These are phyloP conservation scores for Blastobotrys apis DNA, from an alignment of 1,139 yeast genomes.

Conservation along the genomic window DNA sequence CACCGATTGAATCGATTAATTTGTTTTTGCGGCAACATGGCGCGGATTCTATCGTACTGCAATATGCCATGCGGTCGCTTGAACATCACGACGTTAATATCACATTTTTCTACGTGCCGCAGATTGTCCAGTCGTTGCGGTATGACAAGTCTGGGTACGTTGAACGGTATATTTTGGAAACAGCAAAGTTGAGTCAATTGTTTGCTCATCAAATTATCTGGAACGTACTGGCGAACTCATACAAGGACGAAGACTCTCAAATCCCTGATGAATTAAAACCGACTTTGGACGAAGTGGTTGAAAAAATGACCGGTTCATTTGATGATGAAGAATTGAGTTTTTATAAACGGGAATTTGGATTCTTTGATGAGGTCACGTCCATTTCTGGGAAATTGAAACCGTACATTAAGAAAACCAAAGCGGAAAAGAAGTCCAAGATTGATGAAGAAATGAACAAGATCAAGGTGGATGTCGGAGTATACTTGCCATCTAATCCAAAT, in stretches of 20 bases:
- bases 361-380: constrained; percentile 86
- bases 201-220: constrained; percentile 98
- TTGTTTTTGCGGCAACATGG: constrained; percentile 76
- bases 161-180: constrained; percentile 81
- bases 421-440: constrained; percentile 92
- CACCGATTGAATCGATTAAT: constrained; percentile 84
- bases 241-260: constrained; percentile 73
- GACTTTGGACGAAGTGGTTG: constrained; percentile 66
- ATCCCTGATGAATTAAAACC: constrained; percentile 85
- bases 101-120: constrained; percentile 96
- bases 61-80: constrained; percentile 85
- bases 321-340: constrained; percentile 56
- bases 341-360: constrained; percentile 79
- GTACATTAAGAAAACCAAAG: constrained; percentile 85
- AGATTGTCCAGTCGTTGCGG: constrained; percentile 87
- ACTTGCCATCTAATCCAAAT: constrained; percentile 94
- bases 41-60: constrained; percentile 63
- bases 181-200: constrained; percentile 83
- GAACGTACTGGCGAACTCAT: constrained; percentile 95
- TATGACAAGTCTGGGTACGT: constrained; percentile 82
- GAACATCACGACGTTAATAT: constrained; percentile 83
- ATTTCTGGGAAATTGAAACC: constrained; percentile 95
- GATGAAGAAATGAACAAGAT: constrained; percentile 93
- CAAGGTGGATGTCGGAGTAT: constrained; percentile 75
- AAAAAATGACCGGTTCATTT: constrained; percentile 61